A percentile compares a stretch with the other conserved stretches of the same genome.
Evolutionary conservation across 2,329 filamentous ascomycete genomes (phyloP).

Genomic region (Talaromyces albobiverticillius): DNA sequence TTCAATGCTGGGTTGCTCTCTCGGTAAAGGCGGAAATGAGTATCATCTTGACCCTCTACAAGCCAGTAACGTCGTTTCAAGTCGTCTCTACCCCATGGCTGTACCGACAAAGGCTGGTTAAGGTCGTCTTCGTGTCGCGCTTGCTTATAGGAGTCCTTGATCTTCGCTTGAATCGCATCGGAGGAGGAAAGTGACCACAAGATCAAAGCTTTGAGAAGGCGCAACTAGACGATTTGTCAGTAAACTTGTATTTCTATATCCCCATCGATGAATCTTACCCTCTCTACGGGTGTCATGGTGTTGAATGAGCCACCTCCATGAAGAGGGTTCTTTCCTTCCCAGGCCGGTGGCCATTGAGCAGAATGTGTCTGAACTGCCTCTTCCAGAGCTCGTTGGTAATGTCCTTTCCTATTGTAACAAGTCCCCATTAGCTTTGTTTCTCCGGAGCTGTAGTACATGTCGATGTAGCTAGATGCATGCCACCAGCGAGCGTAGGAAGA

Average conservation of each 20-base stretch:
- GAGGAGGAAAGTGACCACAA: conserved; percentile 89
- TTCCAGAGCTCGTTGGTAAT: conserved; percentile 89
- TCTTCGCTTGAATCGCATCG: conserved; percentile 73
- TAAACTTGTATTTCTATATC: conserved; percentile 3
- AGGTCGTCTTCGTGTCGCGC: conserved; percentile 71
- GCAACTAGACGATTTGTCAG: conserved; percentile 57
- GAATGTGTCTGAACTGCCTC: conserved; percentile 85
- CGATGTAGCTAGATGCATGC: neutral
- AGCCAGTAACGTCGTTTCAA: conserved; percentile 92
- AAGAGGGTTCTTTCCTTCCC: conserved; percentile 80
- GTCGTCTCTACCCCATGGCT: conserved; percentile 85
- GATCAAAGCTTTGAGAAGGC: conserved; percentile 75
- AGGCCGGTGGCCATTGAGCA: conserved; percentile 80
- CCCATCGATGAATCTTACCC: conserved; percentile 55
- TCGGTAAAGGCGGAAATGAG: conserved; percentile 86
- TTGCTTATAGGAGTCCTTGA: conserved; percentile 87
- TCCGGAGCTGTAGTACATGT: neutral
- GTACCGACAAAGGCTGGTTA: conserved; percentile 85
- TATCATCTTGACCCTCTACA: conserved; percentile 91
- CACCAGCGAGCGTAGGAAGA: conserved; percentile 25
- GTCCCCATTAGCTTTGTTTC: conserved; percentile 28
- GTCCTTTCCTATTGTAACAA: conserved; percentile 65
- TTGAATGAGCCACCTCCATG: conserved; percentile 77
- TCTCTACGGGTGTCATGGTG: conserved; percentile 74
- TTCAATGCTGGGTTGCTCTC: conserved; percentile 80